phyloP scores from a whole-genome alignment of 495 filamentous ascomycete genomes.

The Hypomontagnella monticulosa region DNA sequence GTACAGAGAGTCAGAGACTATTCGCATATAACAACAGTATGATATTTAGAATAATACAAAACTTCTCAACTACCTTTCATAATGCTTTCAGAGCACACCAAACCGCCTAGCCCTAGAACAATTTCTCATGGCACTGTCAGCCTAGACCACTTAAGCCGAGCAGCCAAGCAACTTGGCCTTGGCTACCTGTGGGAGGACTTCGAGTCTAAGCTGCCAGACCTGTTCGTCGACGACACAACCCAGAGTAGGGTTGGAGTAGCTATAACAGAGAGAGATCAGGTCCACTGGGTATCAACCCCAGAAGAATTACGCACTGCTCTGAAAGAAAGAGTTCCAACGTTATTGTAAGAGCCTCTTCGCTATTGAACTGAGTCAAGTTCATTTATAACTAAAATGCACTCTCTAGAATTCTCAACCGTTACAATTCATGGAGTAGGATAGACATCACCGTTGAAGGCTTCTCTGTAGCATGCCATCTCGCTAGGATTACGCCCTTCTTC shows the following conservation, averaged over 20 bases:
- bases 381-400: background rate
- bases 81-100: background rate
- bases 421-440: conserved; percentile 25
- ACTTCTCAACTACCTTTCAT: too few relatives aligned
- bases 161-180: background rate
- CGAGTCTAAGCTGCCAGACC: conserved; percentile 1
- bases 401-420: conserved; percentile 15
- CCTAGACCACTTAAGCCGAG: conserved; percentile 1
- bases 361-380: conserved; percentile 1
- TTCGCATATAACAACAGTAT: too few relatives aligned
- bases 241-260: background rate
- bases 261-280: background rate
- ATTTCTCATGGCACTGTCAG: background rate
- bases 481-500: conserved; percentile 9
- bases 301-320: conserved; percentile 1
- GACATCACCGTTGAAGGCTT: conserved; percentile 11
- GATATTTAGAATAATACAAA: too few relatives aligned
- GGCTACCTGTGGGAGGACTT: conserved; percentile 3
- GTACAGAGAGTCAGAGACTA: too few relatives aligned
- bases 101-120: background rate
- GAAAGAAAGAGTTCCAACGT: background rate
- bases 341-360: conserved; percentile 5
- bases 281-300: conserved; percentile 2
- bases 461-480: background rate
- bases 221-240: conserved; percentile 2